Percentiles rank a stretch among this genome's conserved stretches.
Conservation (phyloP, 805 yeast species). For the Metschnikowia cubensis region DNA sequence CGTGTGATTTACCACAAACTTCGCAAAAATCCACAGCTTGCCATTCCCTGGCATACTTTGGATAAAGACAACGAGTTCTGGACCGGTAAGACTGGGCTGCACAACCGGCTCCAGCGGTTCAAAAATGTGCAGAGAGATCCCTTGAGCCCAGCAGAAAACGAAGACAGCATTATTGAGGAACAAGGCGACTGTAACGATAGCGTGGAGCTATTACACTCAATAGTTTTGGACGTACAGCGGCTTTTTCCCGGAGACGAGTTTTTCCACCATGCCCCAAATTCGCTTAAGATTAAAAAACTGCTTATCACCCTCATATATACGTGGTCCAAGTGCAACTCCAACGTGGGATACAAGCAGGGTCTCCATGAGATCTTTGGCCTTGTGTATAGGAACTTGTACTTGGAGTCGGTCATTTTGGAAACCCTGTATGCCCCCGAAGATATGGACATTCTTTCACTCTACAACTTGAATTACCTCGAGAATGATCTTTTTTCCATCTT, state of each 20-base stretch:
- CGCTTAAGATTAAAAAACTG: slow-evolving; percentile 22
- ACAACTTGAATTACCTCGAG: slow-evolving; percentile 32
- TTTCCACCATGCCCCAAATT: slow-evolving; percentile 16
- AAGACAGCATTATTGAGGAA: neutral
- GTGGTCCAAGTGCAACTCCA: slow-evolving; percentile 48
- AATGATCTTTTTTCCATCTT: slow-evolving; percentile 45
- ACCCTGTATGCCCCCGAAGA: slow-evolving; percentile 24
- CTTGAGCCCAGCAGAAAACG: slow-evolving; percentile 9
- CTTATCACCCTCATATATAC: slow-evolving; percentile 43
- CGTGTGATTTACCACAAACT: slow-evolving; percentile 36
- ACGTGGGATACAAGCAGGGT: slow-evolving; percentile 44
- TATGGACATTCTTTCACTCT: slow-evolving; percentile 33
- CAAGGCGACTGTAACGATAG: slow-evolving; percentile 23
- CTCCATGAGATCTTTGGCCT: slow-evolving; percentile 52
- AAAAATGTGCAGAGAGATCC: slow-evolving; percentile 19
- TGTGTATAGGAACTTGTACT: slow-evolving; percentile 37
- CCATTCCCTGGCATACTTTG: slow-evolving; percentile 36
- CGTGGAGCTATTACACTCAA: slow-evolving; percentile 37
- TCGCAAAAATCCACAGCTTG: slow-evolving; percentile 25
- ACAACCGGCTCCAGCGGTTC: slow-evolving; percentile 17
- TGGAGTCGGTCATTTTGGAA: slow-evolving; percentile 29
- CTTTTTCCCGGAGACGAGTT: slow-evolving; percentile 47
- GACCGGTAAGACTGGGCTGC: neutral
- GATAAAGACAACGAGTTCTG: slow-evolving; percentile 28
- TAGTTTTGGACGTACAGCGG: slow-evolving; percentile 50